Percentiles rank a stretch among this genome's conserved stretches.
phyloP scores from a whole-genome alignment of 345 rosid species.

The Laguncularia racemosa region DNA sequence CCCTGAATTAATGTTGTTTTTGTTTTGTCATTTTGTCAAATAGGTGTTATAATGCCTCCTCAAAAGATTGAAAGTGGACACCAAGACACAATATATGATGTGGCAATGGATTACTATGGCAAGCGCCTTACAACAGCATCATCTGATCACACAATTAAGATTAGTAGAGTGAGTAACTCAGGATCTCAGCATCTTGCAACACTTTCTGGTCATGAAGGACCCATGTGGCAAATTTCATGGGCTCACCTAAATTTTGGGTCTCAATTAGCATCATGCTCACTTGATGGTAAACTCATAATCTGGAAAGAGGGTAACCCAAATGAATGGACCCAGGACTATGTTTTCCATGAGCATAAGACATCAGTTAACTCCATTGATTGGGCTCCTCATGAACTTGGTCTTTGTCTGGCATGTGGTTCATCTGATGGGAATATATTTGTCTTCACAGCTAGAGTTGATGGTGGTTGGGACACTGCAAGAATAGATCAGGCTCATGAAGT shows the following conservation, averaged over 20 bases:
- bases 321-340: conserved; percentile 11
- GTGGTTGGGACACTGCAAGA: conserved; percentile 11
- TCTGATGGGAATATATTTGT: conserved; percentile 17
- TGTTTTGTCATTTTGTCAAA: too few species aligned
- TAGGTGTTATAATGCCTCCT: too few species aligned
- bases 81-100: too few species aligned
- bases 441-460: conserved; percentile 14
- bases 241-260: conserved; percentile 20
- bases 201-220: conserved; percentile 14
- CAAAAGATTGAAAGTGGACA: too few species aligned
- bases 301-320: conserved; percentile 12
- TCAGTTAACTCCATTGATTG: conserved; percentile 13
- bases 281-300: conserved; percentile 12
- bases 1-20: too few species aligned
- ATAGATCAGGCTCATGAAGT: conserved; percentile 16
- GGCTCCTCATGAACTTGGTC: conserved; percentile 18
- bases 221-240: conserved; percentile 18
- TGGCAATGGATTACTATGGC: too few species aligned
- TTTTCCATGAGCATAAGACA: conserved; percentile 14
- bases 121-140: conserved; percentile 27
- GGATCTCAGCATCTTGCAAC: conserved; percentile 21
- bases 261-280: conserved; percentile 15
- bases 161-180: conserved; percentile 26
- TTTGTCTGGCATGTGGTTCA: conserved; percentile 12
- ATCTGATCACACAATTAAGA: conserved; percentile 21